Conservation (phyloP, 441 rosid species). For the Pelargonium fulgidum region DNA sequence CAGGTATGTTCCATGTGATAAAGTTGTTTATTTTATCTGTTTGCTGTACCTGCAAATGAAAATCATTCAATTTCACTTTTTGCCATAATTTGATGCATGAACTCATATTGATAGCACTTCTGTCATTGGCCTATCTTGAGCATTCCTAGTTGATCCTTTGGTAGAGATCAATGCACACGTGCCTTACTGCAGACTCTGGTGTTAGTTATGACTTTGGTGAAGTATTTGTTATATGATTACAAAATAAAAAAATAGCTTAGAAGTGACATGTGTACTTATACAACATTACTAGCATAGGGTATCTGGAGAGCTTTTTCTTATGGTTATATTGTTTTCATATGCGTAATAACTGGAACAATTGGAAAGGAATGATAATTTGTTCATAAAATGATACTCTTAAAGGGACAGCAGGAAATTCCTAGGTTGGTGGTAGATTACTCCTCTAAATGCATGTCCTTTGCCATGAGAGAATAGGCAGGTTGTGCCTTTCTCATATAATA, state of each 20-base stretch:
- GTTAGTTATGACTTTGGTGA: too few species aligned
- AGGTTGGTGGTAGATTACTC: constrained; percentile 2
- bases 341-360: neutral
- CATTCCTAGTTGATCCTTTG: too few species aligned
- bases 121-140: too few species aligned
- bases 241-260: neutral
- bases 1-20: constrained; percentile 42
- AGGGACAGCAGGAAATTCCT: neutral
- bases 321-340: neutral
- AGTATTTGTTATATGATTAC: too few species aligned
- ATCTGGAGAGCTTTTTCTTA: neutral
- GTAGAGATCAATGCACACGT: too few species aligned
- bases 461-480: neutral
- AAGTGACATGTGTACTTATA: neutral
- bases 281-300: neutral
- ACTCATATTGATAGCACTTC: too few species aligned
- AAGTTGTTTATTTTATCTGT: constrained; percentile 16
- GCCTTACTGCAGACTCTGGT: too few species aligned
- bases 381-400: too few species aligned
- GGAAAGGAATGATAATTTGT: neutral
- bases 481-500: neutral
- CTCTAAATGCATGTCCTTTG: constrained; percentile 5
- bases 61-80: constrained; percentile 5
- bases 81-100: too few species aligned
- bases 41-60: constrained; percentile 15